Percentiles rank a stretch among this genome's conserved stretches.
Evolutionary conservation across 2,329 filamentous ascomycete species (phyloP).

Genomic region (Colletotrichum destructivum): DNA sequence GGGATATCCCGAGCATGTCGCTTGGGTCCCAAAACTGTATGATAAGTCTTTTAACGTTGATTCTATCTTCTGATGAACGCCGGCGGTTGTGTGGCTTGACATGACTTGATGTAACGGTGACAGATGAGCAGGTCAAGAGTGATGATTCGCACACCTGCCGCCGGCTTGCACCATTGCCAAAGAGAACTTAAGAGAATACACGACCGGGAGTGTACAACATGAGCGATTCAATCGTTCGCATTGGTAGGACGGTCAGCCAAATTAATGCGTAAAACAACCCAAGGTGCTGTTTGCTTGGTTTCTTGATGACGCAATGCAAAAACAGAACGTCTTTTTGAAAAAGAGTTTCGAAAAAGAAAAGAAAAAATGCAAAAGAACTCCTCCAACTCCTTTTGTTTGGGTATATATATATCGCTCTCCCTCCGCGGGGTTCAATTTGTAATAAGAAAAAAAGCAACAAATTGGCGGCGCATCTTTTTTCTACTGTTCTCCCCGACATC

Average conservation of each 20-base stretch:
- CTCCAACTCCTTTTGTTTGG: not conserved
- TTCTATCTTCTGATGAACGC: slow-evolving; percentile 25
- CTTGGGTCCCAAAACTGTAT: slow-evolving; percentile 39
- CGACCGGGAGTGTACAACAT: too few species aligned
- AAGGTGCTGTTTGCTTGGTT: too few species aligned
- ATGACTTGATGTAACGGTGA: too few species aligned
- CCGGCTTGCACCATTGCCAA: too few species aligned
- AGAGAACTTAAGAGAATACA: too few species aligned
- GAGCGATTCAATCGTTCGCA: too few species aligned
- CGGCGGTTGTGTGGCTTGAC: not conserved
- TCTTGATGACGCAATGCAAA: not conserved
- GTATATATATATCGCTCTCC: not conserved
- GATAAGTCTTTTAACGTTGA: slow-evolving; percentile 39
- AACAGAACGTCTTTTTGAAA: not conserved
- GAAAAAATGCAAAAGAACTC: too few species aligned
- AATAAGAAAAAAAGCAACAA: not conserved
- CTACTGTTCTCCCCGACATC: too few species aligned
- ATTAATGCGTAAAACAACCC: not conserved
- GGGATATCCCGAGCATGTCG: slow-evolving; percentile 31
- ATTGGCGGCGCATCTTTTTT: not conserved
- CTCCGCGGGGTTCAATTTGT: not conserved
- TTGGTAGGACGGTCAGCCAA: not conserved
- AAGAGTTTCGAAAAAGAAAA: too few species aligned
- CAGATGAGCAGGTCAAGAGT: not conserved
- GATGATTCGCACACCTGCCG: not conserved